phyloP scores from a whole-genome alignment of 352 stramenopile genomes.

The Globisporangium emineosum region DNA sequence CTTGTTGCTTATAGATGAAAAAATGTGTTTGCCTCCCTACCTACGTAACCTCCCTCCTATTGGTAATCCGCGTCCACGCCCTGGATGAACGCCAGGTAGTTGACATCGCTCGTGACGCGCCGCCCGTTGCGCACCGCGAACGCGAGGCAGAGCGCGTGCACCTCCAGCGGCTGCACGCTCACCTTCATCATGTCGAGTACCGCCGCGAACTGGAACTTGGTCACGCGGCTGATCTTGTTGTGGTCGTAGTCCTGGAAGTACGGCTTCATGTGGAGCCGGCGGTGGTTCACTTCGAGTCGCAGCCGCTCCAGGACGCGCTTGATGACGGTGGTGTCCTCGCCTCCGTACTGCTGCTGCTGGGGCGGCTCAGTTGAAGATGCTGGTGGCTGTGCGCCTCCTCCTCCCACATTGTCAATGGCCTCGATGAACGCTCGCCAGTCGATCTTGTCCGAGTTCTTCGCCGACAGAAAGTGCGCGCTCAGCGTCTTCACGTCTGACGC shows the following conservation, averaged over 20 bases:
- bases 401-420: constrained; percentile 31
- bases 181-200: constrained; percentile 86
- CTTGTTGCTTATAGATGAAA: too few relatives aligned
- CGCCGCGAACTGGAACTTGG: constrained; percentile 78
- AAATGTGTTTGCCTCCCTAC: not conserved
- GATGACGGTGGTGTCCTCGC: constrained; percentile 9
- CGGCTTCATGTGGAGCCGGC: constrained; percentile 80
- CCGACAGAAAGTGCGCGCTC: constrained; percentile 57
- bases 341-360: not conserved
- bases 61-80: constrained; percentile 71
- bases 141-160: constrained; percentile 43
- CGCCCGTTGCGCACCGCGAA: constrained; percentile 58
- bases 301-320: constrained; percentile 41
- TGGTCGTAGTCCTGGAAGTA: constrained; percentile 88
- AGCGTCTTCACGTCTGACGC: constrained; percentile 63
- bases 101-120: constrained; percentile 62
- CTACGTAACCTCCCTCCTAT: too few relatives aligned
- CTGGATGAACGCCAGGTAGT: constrained; percentile 76
- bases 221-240: constrained; percentile 68
- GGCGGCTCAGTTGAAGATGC: not conserved
- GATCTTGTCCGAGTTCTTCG: constrained; percentile 66
- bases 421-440: constrained; percentile 75
- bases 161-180: constrained; percentile 40
- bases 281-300: constrained; percentile 54
- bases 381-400: not conserved